These are phyloP conservation scores for Theobroma cacao DNA, from an alignment of 345 rosid genomes.

Conservation along the genomic window DNA sequence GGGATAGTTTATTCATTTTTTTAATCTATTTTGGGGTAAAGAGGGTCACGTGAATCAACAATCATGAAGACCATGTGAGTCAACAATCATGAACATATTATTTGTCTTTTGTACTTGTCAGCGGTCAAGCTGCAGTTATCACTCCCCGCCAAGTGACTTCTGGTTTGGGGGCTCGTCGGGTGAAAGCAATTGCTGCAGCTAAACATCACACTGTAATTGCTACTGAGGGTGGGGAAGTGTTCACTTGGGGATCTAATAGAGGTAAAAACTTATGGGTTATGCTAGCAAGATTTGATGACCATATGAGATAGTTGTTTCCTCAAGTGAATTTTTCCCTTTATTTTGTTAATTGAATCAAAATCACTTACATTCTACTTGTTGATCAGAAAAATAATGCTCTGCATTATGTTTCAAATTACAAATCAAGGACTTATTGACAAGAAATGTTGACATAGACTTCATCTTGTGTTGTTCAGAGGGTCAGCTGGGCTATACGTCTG, in stretches of 20 bases:
- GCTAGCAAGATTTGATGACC: not conserved
- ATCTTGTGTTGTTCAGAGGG: constrained; percentile 65
- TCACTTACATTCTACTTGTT: not conserved
- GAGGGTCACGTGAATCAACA: constrained; percentile 10
- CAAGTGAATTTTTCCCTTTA: not conserved
- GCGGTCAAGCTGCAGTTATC: constrained; percentile 99
- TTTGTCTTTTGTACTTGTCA: constrained; percentile 35
- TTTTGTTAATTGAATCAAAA: not conserved
- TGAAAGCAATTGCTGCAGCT: constrained; percentile 95
- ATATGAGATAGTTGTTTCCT: constrained; percentile 9
- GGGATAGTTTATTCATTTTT: not conserved
- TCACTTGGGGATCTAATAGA: constrained; percentile 99
- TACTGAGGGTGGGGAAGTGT: constrained; percentile 85
- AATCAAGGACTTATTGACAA: not conserved
- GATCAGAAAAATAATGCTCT: not conserved
- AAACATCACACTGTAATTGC: constrained; percentile 96
- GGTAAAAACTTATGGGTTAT: constrained; percentile 40
- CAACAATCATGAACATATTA: constrained; percentile 18
- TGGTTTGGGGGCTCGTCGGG: constrained; percentile 81
- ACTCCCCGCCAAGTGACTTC: constrained; percentile 90
- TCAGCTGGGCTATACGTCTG: constrained; percentile 94
- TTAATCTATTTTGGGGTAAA: not conserved
- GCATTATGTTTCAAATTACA: not conserved
- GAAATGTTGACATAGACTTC: constrained; percentile 15
- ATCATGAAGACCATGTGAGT: constrained; percentile 3